These are phyloP conservation scores for Amylostereum areolatum DNA, from an alignment of 1,284 basidiomycete species.

Conservation along the genomic window DNA sequence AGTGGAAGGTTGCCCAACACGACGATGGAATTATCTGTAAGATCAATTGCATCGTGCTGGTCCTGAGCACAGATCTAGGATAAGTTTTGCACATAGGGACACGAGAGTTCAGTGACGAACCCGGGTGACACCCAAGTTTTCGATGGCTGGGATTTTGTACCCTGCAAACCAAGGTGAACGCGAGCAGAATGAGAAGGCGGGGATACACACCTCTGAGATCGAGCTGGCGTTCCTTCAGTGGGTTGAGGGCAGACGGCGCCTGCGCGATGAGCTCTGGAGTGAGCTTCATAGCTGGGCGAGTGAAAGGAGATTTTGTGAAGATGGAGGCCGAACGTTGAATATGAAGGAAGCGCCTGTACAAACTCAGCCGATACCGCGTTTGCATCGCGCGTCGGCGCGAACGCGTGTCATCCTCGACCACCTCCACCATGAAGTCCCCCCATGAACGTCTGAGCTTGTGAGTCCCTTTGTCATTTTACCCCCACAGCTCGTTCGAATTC, in stretches of 20 bases:
- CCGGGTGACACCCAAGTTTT: slow-evolving; percentile 97
- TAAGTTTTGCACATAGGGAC: slow-evolving; percentile 9
- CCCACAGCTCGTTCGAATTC: slow-evolving; percentile 13
- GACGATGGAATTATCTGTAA: slow-evolving; percentile 93
- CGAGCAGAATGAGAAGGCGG: slow-evolving; percentile 13
- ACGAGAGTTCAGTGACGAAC: slow-evolving; percentile 32
- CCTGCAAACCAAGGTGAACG: slow-evolving; percentile 47
- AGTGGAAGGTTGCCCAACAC: slow-evolving; percentile 84
- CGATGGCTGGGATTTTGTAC: slow-evolving; percentile 96
- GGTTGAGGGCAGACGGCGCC: slow-evolving; percentile 76
- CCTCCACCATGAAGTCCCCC: slow-evolving; percentile 51
- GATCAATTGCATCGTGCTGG: slow-evolving; percentile 91
- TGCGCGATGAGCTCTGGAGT: slow-evolving; percentile 86
- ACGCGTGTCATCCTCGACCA: slow-evolving; percentile 14
- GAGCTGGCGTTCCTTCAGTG: slow-evolving; percentile 91
- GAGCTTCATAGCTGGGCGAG: slow-evolving; percentile 67
- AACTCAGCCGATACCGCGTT: not conserved
- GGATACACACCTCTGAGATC: slow-evolving; percentile 79
- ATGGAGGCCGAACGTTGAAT: slow-evolving; percentile 5
- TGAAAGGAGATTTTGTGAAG: slow-evolving; percentile 4
- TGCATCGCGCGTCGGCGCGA: not conserved
- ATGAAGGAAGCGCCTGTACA: slow-evolving; percentile 15
- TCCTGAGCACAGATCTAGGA: slow-evolving; percentile 43
- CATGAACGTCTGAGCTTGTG: slow-evolving; percentile 70
- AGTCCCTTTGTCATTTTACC: slow-evolving; percentile 13